Evolutionary conservation across 164 flowering plant genomes (phyloP), one percentile per base, ranked within the genome.

Genomic region (Chloranthus sessilifolius): DNA sequence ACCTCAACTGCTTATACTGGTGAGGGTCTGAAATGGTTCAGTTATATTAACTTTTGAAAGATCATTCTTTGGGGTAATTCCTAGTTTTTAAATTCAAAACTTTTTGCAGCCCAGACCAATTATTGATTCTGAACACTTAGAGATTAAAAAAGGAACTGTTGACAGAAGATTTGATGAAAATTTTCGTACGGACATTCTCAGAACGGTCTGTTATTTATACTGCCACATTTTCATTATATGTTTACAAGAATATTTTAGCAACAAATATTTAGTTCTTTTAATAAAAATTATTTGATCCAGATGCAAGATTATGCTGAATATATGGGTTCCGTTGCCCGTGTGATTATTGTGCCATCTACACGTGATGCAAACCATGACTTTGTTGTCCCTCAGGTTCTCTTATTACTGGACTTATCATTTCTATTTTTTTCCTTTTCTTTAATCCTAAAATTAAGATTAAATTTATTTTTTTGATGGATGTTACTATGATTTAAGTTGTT

Each of bases 301-400:
- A 55, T 90, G 71, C 85, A 79, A 76, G 94, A 90, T 65, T 70
- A 87, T 71, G 74, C 67, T 33, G 88, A 77, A 45, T 76, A 64
- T 43, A 79, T 86, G 84, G 97, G 95, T 59, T 58, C 90, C 41
- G 52, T 77, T 33, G 79, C 72, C 20, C 80, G 78, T 20, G 94
- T 87, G 35, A 43, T 90, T 58, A 74, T 90, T 43, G 78, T 86
- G 40, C 97, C 97, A 64, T 90, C 97, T 27, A 62, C 67, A 55
- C 78, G 94, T 28, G 97, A 90, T 75, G 88, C 95, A 39, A 57
- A 72, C 66, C 95, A 90, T 65, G 95, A 82, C 55, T 79, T 79
- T 67, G 94, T 87, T 53, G 87, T 82, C 67, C 97, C 97, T 36
- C 95, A 90, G 95, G 97, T 90, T 48, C 41, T 52, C n/a, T n/a